Evolutionary conservation across 305 asterid species (phyloP), one percentile per base, ranked within the genome.

Genomic region (Fraxinus albicans): DNA sequence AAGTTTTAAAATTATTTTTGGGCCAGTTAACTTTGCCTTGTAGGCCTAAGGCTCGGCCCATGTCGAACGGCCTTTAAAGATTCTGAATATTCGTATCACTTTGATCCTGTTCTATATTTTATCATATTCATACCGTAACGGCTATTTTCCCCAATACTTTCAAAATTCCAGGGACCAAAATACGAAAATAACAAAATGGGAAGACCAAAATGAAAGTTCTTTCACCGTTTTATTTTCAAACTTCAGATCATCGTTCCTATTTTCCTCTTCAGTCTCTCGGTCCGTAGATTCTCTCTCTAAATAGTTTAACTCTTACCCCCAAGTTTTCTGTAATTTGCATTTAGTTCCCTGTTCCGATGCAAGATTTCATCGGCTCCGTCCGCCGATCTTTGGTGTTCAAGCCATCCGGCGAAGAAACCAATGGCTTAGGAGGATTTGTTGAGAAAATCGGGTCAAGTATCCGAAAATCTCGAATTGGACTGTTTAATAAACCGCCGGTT

Each of bases 361-460:
- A 93, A 76, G 98, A 93, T 76, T 92, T 96, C 85, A 88, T 96
- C 38, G 98, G 97, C 72, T 93, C 98, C 77, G 96, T 96, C 40
- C 95, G 98, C 77, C 93, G 96, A 89, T 96, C 99, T 73, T 88
- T 96, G 63, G 97, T 93, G 80, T 92, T 94, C 95, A 95, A 92
- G 77, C 97, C 94, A 6, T 53, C 93, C 38, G 90, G 89, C 8
- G 94, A 88, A 80, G 97, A 90, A 76, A 80, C 97, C 17, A 86
- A 85, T 77, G 91, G 97, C 80, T 92, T 92, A 60, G 96, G 96
- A 15, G 96, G 98, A 5, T 89, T 96, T 53, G 98, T 93, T 33
- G 99, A 96, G 80, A 96, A 93, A 89, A 84, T 96, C 82, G 96
- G 98, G 19, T 89, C 97, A 9, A 94, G 96, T 76, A 91, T 95